Percentiles rank a stretch among this genome's conserved stretches.
Conservation (phyloP, 768 basidiomycete genomes). For the Macrolepiota fuliginosa region DNA sequence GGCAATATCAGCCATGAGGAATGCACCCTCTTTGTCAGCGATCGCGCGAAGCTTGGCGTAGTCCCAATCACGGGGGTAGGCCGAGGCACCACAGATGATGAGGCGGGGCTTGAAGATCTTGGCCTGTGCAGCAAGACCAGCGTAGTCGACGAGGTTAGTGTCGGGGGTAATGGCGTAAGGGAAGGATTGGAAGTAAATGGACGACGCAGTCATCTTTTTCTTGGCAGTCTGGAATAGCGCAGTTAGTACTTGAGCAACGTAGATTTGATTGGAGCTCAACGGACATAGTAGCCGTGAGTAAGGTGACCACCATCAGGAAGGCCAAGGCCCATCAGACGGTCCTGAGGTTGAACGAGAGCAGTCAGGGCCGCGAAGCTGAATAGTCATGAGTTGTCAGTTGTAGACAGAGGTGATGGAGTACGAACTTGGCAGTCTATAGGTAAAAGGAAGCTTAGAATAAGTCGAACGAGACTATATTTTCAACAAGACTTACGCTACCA, state of each 20-base stretch:
- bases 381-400: slow-evolving; percentile 14
- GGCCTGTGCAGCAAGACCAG: slow-evolving; percentile 75
- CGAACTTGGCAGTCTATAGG: slow-evolving; percentile 81
- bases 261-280: slow-evolving; percentile 24
- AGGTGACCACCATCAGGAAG: slow-evolving; percentile 97
- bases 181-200: slow-evolving; percentile 99
- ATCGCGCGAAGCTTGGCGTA: slow-evolving; percentile 80
- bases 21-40: slow-evolving; percentile 86
- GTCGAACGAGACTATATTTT: too few relatives aligned
- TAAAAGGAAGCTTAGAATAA: neutral
- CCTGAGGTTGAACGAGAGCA: slow-evolving; percentile 93
- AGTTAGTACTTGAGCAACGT: neutral
- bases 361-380: slow-evolving; percentile 93
- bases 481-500: slow-evolving; percentile 60
- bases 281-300: slow-evolving; percentile 94
- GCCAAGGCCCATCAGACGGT: slow-evolving; percentile 98
- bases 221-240: slow-evolving; percentile 72
- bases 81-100: slow-evolving; percentile 96
- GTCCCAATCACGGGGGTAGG: slow-evolving; percentile 99
- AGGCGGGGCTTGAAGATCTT: slow-evolving; percentile 94
- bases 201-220: slow-evolving; percentile 99
- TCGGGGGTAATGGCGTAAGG: slow-evolving; percentile 85
- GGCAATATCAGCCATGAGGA: slow-evolving; percentile 95
- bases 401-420: slow-evolving; percentile 16
- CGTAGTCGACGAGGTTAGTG: slow-evolving; percentile 90